Evolutionary conservation across 2,329 filamentous ascomycete species (phyloP), one percentile per base, ranked within the genome.

Genomic region (Mollisia scopiformis): DNA sequence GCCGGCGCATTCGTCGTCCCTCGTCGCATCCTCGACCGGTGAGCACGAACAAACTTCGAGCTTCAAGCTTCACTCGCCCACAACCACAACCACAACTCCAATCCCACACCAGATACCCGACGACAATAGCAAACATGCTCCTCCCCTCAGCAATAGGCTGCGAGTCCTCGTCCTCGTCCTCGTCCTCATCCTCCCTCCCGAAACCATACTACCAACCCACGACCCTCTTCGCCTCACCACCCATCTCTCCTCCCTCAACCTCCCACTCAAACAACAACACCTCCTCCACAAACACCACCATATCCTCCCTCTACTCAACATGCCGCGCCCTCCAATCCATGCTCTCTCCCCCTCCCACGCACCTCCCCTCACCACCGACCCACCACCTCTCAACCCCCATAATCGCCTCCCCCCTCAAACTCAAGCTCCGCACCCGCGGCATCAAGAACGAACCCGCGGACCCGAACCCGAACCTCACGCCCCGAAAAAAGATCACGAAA

Each of bases 301-400:
- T 86, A 66, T 78, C 77, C 71, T 83, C 82, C 74, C 80, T 88
- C 69, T 82, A 85, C 73, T 80, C 77, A 62, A 83, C 84, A 50
- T 88, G 85, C 72, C 84, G 84, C 72, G 84, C 82, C 5, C 80
- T 88, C 0, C 86, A 88, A 69, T 82, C 82, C 2, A 83, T 88
- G 69, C 79, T 88, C 62, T 75, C 79, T 27, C 68, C 77, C 3
- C 76, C 80, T 54, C 16, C 31, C 31, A n/a, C n/a, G n/a, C 31
- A 35, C 11, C 16, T 35, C 11, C 31, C 31, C 16, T 35, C 31
- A 4, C 31, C 31, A 8, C 31, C 31, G 31, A 35, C 31, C 31
- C 31, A 35, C 11, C 70, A 73, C 33, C 31, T 65, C 25, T 58
- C 64, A 3, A 27, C 21, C 13, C 43, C 43, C 3, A 46, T 46